Evolutionary conservation across 805 yeast species (phyloP).

Genomic region (Lipomyces chichibuensis): DNA sequence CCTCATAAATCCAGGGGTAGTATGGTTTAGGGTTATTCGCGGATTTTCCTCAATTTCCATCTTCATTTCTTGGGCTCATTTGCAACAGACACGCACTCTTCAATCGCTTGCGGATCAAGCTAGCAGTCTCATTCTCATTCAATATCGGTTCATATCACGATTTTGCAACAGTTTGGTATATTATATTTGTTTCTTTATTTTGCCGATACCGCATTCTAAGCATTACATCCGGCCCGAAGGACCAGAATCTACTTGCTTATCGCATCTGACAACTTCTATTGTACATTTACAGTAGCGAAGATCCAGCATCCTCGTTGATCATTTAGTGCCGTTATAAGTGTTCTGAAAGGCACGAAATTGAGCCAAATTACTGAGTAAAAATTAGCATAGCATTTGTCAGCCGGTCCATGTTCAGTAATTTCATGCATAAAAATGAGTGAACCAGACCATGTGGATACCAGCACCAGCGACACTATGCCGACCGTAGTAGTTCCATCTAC

Average conservation of each 20-base stretch:
- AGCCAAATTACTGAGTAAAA: neutral
- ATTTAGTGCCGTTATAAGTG: neutral
- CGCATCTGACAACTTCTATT: neutral
- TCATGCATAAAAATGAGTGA: neutral
- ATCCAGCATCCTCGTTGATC: neutral
- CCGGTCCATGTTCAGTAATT: neutral
- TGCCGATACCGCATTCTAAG: neutral
- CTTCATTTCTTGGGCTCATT: too few relatives aligned
- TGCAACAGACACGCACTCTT: neutral
- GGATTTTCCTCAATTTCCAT: neutral
- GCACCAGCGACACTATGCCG: neutral
- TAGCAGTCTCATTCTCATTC: neutral
- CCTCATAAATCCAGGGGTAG: too few relatives aligned
- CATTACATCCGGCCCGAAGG: neutral
- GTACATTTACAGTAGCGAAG: neutral
- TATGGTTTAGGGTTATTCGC: neutral
- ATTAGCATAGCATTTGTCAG: neutral
- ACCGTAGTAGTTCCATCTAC: slow-evolving; percentile 3
- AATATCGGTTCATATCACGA: neutral
- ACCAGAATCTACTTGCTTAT: neutral
- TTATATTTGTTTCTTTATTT: neutral
- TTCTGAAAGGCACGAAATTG: neutral
- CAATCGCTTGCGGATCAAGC: neutral
- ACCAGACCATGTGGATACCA: neutral
- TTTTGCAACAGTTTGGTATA: neutral